Percentiles rank a stretch among this genome's conserved stretches.
Conservation (phyloP, 805 yeast species). For the Ogataea naganishii region DNA sequence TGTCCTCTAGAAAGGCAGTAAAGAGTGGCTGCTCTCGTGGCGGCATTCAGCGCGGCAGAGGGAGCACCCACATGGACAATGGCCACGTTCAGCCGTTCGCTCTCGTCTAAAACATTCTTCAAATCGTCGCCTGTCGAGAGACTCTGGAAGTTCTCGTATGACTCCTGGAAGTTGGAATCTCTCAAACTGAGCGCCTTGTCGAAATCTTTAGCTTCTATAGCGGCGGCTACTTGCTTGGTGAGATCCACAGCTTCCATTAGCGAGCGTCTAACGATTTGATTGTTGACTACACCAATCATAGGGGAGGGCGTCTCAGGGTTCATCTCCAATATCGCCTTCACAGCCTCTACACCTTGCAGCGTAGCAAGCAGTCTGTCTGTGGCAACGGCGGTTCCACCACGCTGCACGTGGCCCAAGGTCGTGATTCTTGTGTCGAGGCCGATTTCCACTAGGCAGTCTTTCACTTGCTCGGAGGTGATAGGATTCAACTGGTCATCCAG, state of each 20-base stretch:
- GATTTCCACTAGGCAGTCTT: constrained; percentile 52
- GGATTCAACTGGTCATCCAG: constrained; percentile 60
- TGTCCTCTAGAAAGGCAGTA: constrained; percentile 74
- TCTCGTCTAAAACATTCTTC: constrained; percentile 47
- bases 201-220: constrained; percentile 58
- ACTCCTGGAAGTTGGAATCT: constrained; percentile 64
- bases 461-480: constrained; percentile 57
- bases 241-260: constrained; percentile 64
- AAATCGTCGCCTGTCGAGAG: constrained; percentile 62
- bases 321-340: constrained; percentile 59
- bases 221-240: constrained; percentile 65
- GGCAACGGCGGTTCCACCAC: constrained; percentile 80
- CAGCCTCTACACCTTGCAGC: constrained; percentile 77
- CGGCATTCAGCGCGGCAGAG: constrained; percentile 69
- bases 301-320: constrained; percentile 72
- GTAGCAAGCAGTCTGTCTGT: constrained; percentile 67
- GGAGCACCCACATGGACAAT: constrained; percentile 76
- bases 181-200: constrained; percentile 62
- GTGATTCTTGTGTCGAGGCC: constrained; percentile 76
- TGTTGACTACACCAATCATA: constrained; percentile 65
- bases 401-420: constrained; percentile 71
- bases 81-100: constrained; percentile 53
- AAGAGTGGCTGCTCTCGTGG: constrained; percentile 66
- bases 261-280: constrained; percentile 59
- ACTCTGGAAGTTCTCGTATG: constrained; percentile 52